Base-by-base conservation (phyloP, 1,284 basidiomycete genomes). In the Austroboletus novae-zelandiae region DNA sequence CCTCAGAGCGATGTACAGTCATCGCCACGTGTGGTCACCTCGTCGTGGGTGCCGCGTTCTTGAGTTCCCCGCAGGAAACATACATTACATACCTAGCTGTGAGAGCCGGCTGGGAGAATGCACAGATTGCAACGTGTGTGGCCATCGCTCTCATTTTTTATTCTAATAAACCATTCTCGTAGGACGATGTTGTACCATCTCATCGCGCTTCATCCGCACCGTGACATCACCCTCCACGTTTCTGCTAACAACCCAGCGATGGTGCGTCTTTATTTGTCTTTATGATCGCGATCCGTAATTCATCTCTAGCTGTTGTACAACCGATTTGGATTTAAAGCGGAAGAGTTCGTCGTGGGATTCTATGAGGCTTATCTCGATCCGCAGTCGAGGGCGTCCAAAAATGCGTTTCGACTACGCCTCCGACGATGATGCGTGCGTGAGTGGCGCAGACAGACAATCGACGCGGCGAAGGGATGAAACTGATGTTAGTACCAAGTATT, bases 291-390 rank as follows among this genome's bases (percentile, higher is more conserved):
- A 9, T 9, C 9, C 18, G 8, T 20, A 11, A 37, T n/a, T 18
- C n/a, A 34, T 34, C 6, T 30, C 32, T 50, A 89, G 88, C 70
- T 90, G 6, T 64, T 90, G 14, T 91, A 91, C 67, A 90, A 91
- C 56, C 80, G 81, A 47, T 90, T 91, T 58, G 89, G 89, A 17
- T 90, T 91, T 76, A 91, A 91, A 60, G 85, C 86, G 0, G 88
- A 90, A 66, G 86, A 87, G 62, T 90, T 89, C 57, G 76, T 91
- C 34, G 79, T 80, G 27, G 86, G 85, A 17, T 91, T 91, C 58
- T 91, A 90, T 56, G 84, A 88, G 10, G 32, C 32, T 2, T 34
- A 34, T 34, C 32, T 34, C 15, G 32, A 34, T 34, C 9, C 32
- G 3, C 71, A 80, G 20, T 86, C 85, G 17, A 76, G 79, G 48